Base-by-base conservation (phyloP, 768 basidiomycete species). In the Tubosaeta sp. region DNA sequence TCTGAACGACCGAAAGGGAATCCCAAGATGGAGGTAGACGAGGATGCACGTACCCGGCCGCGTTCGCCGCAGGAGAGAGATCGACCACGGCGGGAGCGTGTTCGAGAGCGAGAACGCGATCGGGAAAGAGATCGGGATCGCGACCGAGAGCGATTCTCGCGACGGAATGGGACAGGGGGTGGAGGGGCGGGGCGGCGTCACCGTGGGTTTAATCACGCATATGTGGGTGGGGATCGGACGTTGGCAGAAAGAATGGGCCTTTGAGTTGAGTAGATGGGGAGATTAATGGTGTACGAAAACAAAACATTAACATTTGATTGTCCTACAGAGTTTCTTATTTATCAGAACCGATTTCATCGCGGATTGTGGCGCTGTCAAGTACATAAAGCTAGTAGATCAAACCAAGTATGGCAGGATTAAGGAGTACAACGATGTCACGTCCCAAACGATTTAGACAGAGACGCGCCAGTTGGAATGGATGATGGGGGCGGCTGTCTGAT, bases 161-260 rank as follows among this genome's bases (percentile, higher is more conserved):
- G 68, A 39, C 70, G 72, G 24, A 81, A 79, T 58, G 78, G 76
- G 21, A 67, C 67, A 43, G 72, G 72, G 52, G 66, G 71, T 1
- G 69, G 74, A 39, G 61, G 72, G 2, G 64, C 62, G 8, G 61
- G 70, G 44, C 65, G 75, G 61, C 66, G 74, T 64, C 60, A 59
- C 49, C 72, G 63, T 51, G 67, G 66, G 52, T 70, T 70, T 56
- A 69, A 73, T 41, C 68, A 68, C 34, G 49, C 65, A 27, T 70
- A 70, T 34, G 56, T 62, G 41, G 57, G 65, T 55, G 73, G 73
- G 40, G 84, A 87, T 75, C 87, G 88, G 80, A 87, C 89, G 75
- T 82, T 91, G 75, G 86, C 84, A 68, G 87, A 90, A 70, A 74
- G 89, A 63, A 79, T 91, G 84, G 89, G 89, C 68, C 76, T 89